Percentiles rank a stretch among this genome's conserved stretches.
Conservation (phyloP, 2,329 filamentous ascomycete genomes). For the Beauveria scarabaeidicola region DNA sequence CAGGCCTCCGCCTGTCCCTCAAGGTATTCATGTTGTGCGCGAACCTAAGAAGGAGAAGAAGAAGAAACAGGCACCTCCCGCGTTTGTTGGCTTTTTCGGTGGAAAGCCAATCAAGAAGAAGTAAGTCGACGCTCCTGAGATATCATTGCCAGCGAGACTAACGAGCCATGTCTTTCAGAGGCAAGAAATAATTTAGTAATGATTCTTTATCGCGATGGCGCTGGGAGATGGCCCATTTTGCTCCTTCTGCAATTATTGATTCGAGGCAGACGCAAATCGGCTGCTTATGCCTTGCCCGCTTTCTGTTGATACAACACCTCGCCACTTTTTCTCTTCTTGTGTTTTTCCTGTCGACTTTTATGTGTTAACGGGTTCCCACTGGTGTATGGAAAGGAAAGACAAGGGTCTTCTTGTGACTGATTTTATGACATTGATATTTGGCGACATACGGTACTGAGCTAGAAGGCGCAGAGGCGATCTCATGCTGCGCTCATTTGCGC, state of each 20-base stretch:
- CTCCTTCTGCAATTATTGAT: background rate
- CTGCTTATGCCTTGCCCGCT: background rate
- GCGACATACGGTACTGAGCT: conserved; percentile 2
- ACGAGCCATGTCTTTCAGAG: background rate
- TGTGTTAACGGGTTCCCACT: background rate
- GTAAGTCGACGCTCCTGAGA: conserved; percentile 15
- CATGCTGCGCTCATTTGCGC: background rate
- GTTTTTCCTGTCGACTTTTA: background rate
- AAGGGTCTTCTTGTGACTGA: background rate
- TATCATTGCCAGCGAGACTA: background rate
- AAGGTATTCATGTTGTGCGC: conserved; percentile 19
- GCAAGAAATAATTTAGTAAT: conserved; percentile 4
- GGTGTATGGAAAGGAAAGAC: background rate
- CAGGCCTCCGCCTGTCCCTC: background rate
- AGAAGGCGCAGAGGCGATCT: conserved; percentile 7
- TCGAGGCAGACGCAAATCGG: background rate
- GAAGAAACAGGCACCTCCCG: conserved; percentile 15
- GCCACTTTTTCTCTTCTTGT: background rate
- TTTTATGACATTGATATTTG: background rate
- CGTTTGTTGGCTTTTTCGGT: conserved; percentile 19
- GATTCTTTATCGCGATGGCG: background rate
- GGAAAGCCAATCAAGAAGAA: conserved; percentile 24
- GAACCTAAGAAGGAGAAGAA: conserved; percentile 18
- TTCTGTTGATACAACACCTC: background rate
- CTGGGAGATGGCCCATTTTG: background rate